Evolutionary conservation across 75 land plant species (phyloP), one percentile per base, ranked within the genome.

Genomic region (Cupressus sempervirens): DNA sequence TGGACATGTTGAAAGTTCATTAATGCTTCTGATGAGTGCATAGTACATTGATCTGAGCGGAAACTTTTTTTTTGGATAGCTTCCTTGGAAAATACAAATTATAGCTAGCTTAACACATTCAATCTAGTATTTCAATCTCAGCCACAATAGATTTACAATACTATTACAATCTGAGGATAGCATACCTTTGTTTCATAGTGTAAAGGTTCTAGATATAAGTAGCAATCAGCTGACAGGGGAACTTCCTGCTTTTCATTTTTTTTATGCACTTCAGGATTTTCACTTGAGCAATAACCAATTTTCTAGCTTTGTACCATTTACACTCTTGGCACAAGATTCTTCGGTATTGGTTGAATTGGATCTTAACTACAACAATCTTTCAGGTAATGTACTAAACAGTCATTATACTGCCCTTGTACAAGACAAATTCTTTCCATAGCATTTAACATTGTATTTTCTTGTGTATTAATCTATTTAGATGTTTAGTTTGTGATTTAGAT

Each of bases 301-400:
- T 87, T 84, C 93, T 34, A 95, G 98, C 20, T 86, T 85, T 80
- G 56, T 98, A 79, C 99, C 99, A 38, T 88, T 90, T 87, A 88
- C 91, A 82, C 93, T 98, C 46, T 79, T 98, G 76, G 91, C 94
- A 85, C 91, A 91, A 80, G 95, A 91, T 86, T 43, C 95, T 41
- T 84, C 93, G 53, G 90, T 92, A 81, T 81, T 98, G 72, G 87
- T 87, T 76, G 96, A 94, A 77, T 87, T 98, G 85, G 99, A 98
- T 90, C 91, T 98, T 81, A 94, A 97, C 88, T 85, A 86, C 84
- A 98, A 98, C 88, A 95, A 91, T 82, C 94, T 98, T n/a, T 86
- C 98, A 81, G 99, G 99, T 98, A 94, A 58, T 40, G 40, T 82
- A 34, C 32, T 10, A 11, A 79, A 40, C n/a, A 79, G 45, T 45